Conservation (phyloP, 2,329 filamentous ascomycete species). For the Bipolaris gigantea region DNA sequence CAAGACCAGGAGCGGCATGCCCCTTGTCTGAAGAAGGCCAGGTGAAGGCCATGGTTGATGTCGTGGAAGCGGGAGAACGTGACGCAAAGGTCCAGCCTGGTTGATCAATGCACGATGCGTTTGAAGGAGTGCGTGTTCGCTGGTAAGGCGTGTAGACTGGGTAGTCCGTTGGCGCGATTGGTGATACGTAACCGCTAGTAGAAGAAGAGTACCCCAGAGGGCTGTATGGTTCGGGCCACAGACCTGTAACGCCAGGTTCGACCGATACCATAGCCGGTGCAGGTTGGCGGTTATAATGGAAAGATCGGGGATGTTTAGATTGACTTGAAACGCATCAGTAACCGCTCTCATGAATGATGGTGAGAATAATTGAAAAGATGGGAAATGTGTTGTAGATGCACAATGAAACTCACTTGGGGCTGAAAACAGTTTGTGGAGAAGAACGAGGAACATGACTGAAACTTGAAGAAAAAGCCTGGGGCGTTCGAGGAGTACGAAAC, state of each 20-base stretch:
- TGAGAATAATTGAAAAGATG: conserved; percentile 1
- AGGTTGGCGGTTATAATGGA: conserved; percentile 14
- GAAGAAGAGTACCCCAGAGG: conserved; percentile 39
- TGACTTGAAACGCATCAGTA: conserved; percentile 16
- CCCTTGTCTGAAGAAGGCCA: conserved; percentile 38
- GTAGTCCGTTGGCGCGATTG: conserved; percentile 32
- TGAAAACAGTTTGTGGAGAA: conserved; percentile 31
- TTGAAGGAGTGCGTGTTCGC: conserved; percentile 43
- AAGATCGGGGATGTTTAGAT: conserved; percentile 23
- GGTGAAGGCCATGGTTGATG: conserved; percentile 38
- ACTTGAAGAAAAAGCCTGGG: conserved; percentile 33
- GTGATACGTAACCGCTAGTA: conserved; percentile 41
- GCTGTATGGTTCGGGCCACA: conserved; percentile 34
- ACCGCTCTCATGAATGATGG: neutral
- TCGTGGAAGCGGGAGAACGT: conserved; percentile 40
- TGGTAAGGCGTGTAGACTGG: conserved; percentile 34
- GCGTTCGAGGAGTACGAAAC: conserved; percentile 46
- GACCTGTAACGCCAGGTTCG: conserved; percentile 20
- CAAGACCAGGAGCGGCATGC: conserved; percentile 24
- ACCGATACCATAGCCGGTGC: conserved; percentile 22
- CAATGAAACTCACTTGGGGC: conserved; percentile 44
- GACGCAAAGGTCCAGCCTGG: conserved; percentile 33
- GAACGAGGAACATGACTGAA: conserved; percentile 37
- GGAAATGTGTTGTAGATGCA: conserved; percentile 19
- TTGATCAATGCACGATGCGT: conserved; percentile 41